Evolutionary conservation across 2,329 filamentous ascomycete species (phyloP), one percentile per base, ranked within the genome.

Genomic region (Pestalotiopsis sp.): DNA sequence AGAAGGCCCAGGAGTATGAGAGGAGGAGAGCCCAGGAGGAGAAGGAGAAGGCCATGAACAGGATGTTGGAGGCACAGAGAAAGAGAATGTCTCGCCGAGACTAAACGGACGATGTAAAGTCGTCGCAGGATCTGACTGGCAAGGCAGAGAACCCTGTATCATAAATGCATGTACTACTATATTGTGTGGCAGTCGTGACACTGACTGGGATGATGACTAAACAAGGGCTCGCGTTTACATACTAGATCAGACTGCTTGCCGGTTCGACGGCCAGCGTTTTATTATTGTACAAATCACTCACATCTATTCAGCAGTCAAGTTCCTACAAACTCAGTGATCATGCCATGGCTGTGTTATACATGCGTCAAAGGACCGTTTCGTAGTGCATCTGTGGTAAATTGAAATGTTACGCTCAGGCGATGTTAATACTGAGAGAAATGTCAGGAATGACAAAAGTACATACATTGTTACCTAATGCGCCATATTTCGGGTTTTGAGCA

Each of bases 11-110:
- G 62, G 72, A 73, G 14, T 79, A 77, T 69, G 76, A 78, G 68
- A 71, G 74, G 39, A 69, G 73, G 49, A 72, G 77, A 4, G 75
- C 74, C 17, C 41, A 58, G 14, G 75, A 74, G 61, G 78, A 83
- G 57, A 81, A 77, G 69, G 82, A 84, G 75, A 83, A 82, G 76
- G 79, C 81, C 14, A 38, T 63, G 78, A 70, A 70, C 61, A 73
- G 74, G 67, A 41, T 67, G 65, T 11, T 67, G 7, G 65, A 67
- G 12, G 17, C 23, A 17, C 41, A 49, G 39, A 25, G 65, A 20
- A 67, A 67, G 56, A 67, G 27, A 56, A n/a, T 61, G 20, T 31
- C 52, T n/a, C 31, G 56, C 20, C 52, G 39, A 38, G 20, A 66
- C 49, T 57, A 45, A 12, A 38, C 52, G 5, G 38, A 25, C 6